Evolutionary conservation across 169 alveolate genomes (phyloP).

Genomic region (Babesia bovis): DNA sequence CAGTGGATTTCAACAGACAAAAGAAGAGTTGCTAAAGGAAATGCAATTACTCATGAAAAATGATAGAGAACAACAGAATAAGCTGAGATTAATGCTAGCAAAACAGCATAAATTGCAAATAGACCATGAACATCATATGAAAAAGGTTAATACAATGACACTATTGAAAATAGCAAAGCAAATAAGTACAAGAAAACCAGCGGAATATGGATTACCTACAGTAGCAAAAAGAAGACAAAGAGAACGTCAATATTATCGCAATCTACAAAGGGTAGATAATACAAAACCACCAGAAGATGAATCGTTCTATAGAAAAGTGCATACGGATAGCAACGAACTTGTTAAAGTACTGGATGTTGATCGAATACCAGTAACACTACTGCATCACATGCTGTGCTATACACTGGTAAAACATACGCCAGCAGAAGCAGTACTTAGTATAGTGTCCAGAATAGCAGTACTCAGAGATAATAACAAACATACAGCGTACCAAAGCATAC

Average conservation of each 20-base stretch:
- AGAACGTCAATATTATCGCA: constrained; percentile 33
- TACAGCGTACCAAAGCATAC: constrained; percentile 73
- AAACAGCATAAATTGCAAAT: constrained; percentile 35
- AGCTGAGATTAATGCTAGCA: constrained; percentile 25
- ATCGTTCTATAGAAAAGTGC: constrained; percentile 29
- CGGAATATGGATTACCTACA: constrained; percentile 56
- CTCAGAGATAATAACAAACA: constrained; percentile 73
- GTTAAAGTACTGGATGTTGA: constrained; percentile 72
- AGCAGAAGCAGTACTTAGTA: constrained; percentile 72
- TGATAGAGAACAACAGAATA: constrained; percentile 46
- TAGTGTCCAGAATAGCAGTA: constrained; percentile 72
- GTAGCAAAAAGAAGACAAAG: constrained; percentile 1
- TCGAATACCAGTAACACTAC: constrained; percentile 65
- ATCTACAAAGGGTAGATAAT: not conserved
- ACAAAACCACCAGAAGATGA: constrained; percentile 25
- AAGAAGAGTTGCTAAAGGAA: constrained; percentile 13
- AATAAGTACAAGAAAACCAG: constrained; percentile 39
- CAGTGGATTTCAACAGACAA: not conserved
- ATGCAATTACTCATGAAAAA: constrained; percentile 48
- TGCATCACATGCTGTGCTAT: constrained; percentile 74
- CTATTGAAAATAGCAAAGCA: constrained; percentile 34
- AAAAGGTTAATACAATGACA: constrained; percentile 38
- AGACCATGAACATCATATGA: constrained; percentile 2
- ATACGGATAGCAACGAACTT: constrained; percentile 50
- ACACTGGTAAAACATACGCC: constrained; percentile 75